A percentile compares a stretch with the other conserved stretches of the same genome.
Evolutionary conservation across 495 filamentous ascomycete species (phyloP).

Genomic region (Aspergillus mulundensis): DNA sequence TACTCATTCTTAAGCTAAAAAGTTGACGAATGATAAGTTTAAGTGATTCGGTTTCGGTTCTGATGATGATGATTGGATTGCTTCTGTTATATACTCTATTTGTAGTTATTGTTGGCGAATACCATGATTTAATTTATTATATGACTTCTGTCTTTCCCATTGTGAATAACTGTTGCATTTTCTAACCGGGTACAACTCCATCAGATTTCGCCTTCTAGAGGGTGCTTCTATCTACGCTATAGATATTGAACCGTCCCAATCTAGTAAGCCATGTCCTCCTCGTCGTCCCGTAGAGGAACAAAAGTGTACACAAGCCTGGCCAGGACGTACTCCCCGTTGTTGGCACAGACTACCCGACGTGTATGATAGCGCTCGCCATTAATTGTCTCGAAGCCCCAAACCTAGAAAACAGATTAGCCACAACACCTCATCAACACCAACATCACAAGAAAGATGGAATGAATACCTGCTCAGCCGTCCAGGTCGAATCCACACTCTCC

Average conservation of each 20-base stretch:
- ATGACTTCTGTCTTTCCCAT: neutral
- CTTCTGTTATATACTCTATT: conserved; percentile 5
- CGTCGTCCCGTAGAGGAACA: conserved; percentile 6
- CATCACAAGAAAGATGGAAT: conserved; percentile 14
- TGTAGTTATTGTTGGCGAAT: neutral
- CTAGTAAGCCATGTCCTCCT: conserved; percentile 6
- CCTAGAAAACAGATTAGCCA: conserved; percentile 24
- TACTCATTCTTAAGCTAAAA: conserved; percentile 55
- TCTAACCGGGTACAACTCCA: neutral
- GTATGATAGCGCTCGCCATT: conserved; percentile 62
- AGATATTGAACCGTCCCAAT: neutral
- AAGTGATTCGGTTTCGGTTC: neutral
- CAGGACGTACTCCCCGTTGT: conserved; percentile 56
- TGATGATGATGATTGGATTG: conserved; percentile 2
- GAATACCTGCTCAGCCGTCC: conserved; percentile 53
- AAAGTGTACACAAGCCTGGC: conserved; percentile 75
- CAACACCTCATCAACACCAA: neutral
- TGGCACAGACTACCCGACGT: conserved; percentile 59
- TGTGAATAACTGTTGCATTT: neutral
- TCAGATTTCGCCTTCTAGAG: neutral
- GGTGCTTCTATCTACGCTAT: neutral
- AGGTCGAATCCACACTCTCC: conserved; percentile 34
- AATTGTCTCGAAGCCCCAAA: conserved; percentile 62
- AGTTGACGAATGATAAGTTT: neutral
- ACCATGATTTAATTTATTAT: neutral